Percentiles rank a stretch among this genome's conserved stretches.
Evolutionary conservation across 139 green algal genomes (phyloP).

Genomic region (Closterium sp.): DNA sequence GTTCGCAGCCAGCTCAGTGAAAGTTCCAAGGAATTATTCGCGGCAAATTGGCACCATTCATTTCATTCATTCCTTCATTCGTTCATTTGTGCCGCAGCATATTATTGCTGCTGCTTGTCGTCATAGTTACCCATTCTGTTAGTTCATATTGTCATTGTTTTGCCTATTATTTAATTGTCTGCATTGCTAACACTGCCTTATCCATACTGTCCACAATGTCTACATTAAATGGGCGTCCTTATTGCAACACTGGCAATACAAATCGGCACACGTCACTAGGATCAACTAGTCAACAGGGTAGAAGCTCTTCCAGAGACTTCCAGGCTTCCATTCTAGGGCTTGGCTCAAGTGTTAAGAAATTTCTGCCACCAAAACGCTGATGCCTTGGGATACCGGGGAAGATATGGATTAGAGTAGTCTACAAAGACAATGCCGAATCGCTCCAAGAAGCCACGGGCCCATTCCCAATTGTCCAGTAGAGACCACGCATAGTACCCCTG

Average conservation of each 20-base stretch:
- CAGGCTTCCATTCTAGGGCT: too few relatives aligned
- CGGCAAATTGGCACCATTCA: background rate
- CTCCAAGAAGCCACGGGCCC: constrained; percentile 57
- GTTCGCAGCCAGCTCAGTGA: background rate
- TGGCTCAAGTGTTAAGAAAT: constrained; percentile 15
- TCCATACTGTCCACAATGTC: too few relatives aligned
- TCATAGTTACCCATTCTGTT: background rate
- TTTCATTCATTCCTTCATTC: background rate
- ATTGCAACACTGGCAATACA: background rate
- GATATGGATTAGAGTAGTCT: constrained; percentile 50
- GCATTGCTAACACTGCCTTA: too few relatives aligned
- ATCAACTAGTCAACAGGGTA: too few relatives aligned
- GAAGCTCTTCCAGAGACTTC: too few relatives aligned
- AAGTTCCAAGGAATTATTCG: background rate
- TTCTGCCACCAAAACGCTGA: constrained; percentile 58
- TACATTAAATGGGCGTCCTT: background rate
- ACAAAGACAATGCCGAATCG: constrained; percentile 63
- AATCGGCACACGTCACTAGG: background rate
- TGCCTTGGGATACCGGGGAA: constrained; percentile 55
- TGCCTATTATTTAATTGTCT: background rate
- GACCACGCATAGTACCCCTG: constrained; percentile 64
- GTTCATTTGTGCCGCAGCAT: background rate
- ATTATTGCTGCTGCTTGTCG: background rate
- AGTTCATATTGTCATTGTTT: background rate
- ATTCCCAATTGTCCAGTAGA: constrained; percentile 65